Evolutionary conservation across 1,284 basidiomycete genomes (phyloP), one percentile per base, ranked within the genome.

Genomic region (Leccinum insolens): DNA sequence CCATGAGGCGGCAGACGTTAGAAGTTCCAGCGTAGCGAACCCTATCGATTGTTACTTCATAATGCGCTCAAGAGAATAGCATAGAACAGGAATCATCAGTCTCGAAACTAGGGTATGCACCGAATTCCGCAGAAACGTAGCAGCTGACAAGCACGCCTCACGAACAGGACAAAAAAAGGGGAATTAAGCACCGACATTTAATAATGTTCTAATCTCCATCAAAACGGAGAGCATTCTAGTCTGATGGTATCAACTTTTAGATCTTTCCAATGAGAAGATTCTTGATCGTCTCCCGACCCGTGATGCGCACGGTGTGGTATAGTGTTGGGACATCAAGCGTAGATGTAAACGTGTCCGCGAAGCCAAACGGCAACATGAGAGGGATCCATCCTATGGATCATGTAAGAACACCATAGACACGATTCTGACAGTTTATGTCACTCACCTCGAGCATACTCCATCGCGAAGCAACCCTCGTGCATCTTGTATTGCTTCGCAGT

Each of bases 401-500:
- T 65, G 55, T 58, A 2, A 22, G 55, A 17, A 61, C 28, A 60
- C 8, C 55, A 68, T 28, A 62, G 41, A n/a, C 46, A 5, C 22
- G 71, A 69, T 17, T 22, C 80, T 11, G 41, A 55, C 39, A 61
- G 20, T 3, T 57, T 25, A 57, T 57, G 55, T 57, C 55, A 61
- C 69, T 61, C 72, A 96, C 95, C 97, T 79, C 92, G 82, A 59
- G 96, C 97, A 73, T 98, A 95, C 80, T 99, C 97, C 71, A 99
- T 82, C 3, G 97, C 97, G 81, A 95, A 99, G 78, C 94, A 96
- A 12, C 94, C 94, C 72, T 96, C 89, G 74, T 95, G 94, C 93
- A 99, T 97, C 80, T 95, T 95, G 83, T 99, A 99, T 81, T 99
- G 98, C 84, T 98, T 98, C 65, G 91, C 92, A 2, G 86, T 84